Percentiles rank a stretch among this genome's conserved stretches.
These are phyloP conservation scores for Lipomyces starkeyi DNA, from an alignment of 805 yeast genomes.

Conservation along the genomic window DNA sequence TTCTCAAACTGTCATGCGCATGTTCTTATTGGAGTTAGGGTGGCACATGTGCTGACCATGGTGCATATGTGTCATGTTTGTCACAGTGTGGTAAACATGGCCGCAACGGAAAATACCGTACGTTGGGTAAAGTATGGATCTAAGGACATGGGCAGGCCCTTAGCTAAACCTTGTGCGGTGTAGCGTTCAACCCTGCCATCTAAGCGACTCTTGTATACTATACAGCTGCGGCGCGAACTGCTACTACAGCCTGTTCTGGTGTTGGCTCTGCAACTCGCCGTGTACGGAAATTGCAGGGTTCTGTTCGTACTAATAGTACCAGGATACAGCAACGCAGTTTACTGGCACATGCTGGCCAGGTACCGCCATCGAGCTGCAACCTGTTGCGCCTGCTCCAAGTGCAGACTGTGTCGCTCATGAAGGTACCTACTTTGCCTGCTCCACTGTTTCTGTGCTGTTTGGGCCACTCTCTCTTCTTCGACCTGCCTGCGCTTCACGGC, in stretches of 20 bases:
- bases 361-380: constrained; percentile 1
- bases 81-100: neutral
- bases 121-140: neutral
- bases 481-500: neutral
- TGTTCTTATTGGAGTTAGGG: too few relatives aligned
- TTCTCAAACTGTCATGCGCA: too few relatives aligned
- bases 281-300: neutral
- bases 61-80: neutral
- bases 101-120: neutral
- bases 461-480: neutral
- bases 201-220: neutral
- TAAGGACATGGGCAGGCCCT: neutral
- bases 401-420: neutral
- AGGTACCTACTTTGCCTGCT: neutral
- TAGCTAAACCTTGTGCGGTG: neutral
- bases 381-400: neutral
- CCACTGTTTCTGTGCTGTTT: neutral
- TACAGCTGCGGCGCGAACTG: neutral
- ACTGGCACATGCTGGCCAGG: neutral
- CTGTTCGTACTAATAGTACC: neutral
- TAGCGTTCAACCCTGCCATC: neutral
- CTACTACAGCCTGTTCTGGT: neutral
- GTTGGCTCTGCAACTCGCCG: neutral
- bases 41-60: too few relatives aligned
- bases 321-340: neutral